Evolutionary conservation across 2,329 filamentous ascomycete genomes (phyloP).

Genomic region (Aspergillus sp.): DNA sequence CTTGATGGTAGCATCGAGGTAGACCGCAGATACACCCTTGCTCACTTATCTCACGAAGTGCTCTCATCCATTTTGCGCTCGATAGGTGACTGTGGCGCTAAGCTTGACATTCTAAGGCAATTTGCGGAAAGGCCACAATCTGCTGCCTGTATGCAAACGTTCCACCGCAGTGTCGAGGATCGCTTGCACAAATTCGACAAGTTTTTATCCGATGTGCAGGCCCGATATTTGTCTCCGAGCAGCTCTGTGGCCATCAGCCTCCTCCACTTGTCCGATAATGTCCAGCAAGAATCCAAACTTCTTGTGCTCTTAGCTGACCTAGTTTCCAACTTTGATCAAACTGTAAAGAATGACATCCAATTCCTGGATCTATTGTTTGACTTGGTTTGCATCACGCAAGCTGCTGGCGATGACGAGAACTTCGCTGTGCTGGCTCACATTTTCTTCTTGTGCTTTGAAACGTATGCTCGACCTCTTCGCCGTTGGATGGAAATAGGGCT

Average conservation of each 20-base stretch:
- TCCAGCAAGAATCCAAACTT: conserved; percentile 55
- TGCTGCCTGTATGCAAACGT: conserved; percentile 66
- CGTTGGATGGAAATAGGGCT: conserved; percentile 82
- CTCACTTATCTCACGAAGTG: conserved; percentile 33
- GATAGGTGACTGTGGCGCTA: conserved; percentile 51
- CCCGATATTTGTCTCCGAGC: conserved; percentile 56
- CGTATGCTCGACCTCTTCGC: conserved; percentile 77
- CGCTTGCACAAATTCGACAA: conserved; percentile 60
- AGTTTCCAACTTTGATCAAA: conserved; percentile 56
- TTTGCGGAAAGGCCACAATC: conserved; percentile 50
- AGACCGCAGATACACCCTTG: conserved; percentile 37
- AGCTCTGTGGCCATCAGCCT: conserved; percentile 65
- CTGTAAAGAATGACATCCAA: conserved; percentile 58
- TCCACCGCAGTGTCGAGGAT: conserved; percentile 62
- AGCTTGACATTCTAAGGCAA: conserved; percentile 48
- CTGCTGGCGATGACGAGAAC: conserved; percentile 61
- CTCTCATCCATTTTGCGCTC: conserved; percentile 36
- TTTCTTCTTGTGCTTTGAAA: conserved; percentile 78
- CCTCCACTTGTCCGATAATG: conserved; percentile 58
- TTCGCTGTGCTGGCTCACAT: conserved; percentile 66
- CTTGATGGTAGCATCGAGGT: conserved; percentile 34
- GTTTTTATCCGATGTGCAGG: conserved; percentile 60
- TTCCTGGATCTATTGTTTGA: conserved; percentile 78
- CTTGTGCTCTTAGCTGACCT: conserved; percentile 63
- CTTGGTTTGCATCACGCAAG: conserved; percentile 66